Percentiles rank a stretch among this genome's conserved stretches.
These are phyloP conservation scores for Pyrenopolyporus hunteri DNA, from an alignment of 495 filamentous ascomycete species.

Conservation along the genomic window DNA sequence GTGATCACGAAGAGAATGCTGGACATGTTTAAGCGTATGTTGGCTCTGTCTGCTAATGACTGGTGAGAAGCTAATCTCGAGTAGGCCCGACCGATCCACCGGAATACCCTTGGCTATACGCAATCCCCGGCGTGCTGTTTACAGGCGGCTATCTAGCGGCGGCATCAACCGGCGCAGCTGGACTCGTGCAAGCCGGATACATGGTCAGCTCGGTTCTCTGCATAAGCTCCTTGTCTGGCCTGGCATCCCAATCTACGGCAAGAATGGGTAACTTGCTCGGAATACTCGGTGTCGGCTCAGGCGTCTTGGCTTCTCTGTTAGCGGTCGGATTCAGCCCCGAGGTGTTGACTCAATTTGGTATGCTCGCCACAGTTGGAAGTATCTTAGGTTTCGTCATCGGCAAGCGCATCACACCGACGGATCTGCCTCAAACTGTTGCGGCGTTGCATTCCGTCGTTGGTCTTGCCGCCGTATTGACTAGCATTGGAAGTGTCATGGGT, in stretches of 20 bases:
- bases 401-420: slow-evolving; percentile 80
- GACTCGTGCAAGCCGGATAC: slow-evolving; percentile 81
- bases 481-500: slow-evolving; percentile 79
- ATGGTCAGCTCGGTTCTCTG: slow-evolving; percentile 79
- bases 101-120: slow-evolving; percentile 84
- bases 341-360: slow-evolving; percentile 72
- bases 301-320: slow-evolving; percentile 75
- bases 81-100: slow-evolving; percentile 73
- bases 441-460: slow-evolving; percentile 84
- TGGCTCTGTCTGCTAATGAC: not conserved
- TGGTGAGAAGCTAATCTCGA: slow-evolving; percentile 27
- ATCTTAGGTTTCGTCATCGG: slow-evolving; percentile 70
- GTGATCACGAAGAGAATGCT: slow-evolving; percentile 88
- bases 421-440: slow-evolving; percentile 81
- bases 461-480: slow-evolving; percentile 79
- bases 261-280: slow-evolving; percentile 80
- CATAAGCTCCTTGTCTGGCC: slow-evolving; percentile 72
- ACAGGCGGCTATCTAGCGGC: slow-evolving; percentile 77
- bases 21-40: slow-evolving; percentile 81
- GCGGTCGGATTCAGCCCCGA: slow-evolving; percentile 79
- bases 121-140: slow-evolving; percentile 73
- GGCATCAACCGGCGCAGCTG: slow-evolving; percentile 76
- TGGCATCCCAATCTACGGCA: slow-evolving; percentile 78
- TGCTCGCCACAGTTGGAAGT: slow-evolving; percentile 70
- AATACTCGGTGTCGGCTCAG: slow-evolving; percentile 77